Percentiles rank a stretch among this genome's conserved stretches.
Conservation (phyloP, 2,329 filamentous ascomycete species). For the Fusarium sp. region DNA sequence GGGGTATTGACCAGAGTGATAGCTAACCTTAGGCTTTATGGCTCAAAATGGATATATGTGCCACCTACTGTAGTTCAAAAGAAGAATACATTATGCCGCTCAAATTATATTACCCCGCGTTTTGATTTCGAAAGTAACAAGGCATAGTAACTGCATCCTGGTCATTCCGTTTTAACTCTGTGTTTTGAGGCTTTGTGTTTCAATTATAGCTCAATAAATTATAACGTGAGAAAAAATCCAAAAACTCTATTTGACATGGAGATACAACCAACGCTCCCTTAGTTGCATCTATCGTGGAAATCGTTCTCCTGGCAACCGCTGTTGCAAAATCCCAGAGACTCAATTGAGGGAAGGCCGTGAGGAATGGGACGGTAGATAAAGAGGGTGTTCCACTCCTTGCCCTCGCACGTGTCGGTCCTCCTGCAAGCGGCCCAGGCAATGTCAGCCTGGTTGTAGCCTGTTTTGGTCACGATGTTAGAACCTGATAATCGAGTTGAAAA, state of each 20-base stretch:
- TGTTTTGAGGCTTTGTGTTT: too few relatives aligned
- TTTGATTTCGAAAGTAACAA: too few relatives aligned
- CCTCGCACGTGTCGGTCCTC: constrained; percentile 2
- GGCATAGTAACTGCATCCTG: too few relatives aligned
- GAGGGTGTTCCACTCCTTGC: constrained; percentile 4
- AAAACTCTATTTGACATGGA: neutral
- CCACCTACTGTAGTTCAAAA: too few relatives aligned
- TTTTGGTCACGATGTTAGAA: neutral
- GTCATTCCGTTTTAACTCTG: too few relatives aligned
- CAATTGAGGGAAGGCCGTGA: constrained; percentile 1
- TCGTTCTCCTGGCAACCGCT: neutral
- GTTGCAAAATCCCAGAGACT: neutral
- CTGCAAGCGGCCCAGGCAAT: neutral
- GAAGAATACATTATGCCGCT: too few relatives aligned
- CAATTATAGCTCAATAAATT: too few relatives aligned
- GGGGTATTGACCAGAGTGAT: too few relatives aligned
- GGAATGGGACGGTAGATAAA: constrained; percentile 4
- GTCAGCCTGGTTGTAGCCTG: constrained; percentile 1
- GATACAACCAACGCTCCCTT: neutral
- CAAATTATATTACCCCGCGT: too few relatives aligned
- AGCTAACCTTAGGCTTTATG: too few relatives aligned
- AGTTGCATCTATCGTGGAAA: constrained; percentile 1
- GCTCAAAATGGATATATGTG: too few relatives aligned
- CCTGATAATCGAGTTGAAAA: neutral
- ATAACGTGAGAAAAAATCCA: too few relatives aligned